Base-by-base conservation (phyloP, 2,329 filamentous ascomycete species). In the Magnaporthiopsis poae region DNA sequence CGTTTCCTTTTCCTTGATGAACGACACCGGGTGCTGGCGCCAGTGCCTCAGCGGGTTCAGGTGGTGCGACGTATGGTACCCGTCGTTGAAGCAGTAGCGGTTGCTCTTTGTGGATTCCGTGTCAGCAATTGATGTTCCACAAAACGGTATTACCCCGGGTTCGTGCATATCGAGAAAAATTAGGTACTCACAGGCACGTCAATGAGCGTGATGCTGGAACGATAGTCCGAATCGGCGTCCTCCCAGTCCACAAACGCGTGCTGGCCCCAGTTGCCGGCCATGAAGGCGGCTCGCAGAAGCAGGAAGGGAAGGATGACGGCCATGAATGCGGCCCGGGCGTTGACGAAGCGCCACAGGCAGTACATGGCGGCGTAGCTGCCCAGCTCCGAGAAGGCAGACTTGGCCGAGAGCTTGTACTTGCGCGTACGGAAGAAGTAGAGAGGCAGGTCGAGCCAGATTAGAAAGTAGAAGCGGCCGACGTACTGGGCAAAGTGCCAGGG, bases 191-290 rank as follows among this genome's bases (percentile, higher is more conserved):
- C 90, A 8, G 88, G 82, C 8, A 93, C 89, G 72, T 94, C 90
- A 66, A 94, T 87, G 31, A 94, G 74, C 0, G 90, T 93, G 70
- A 93, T 90, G 74, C 90, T 92, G 0, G 88, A 91, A 52, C 90
- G 82, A 71, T 88, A 93, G 73, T 94, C 90, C 0, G 89, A 92
- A 72, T 90, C 85, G 0, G 90, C 90, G 70, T 91, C 87, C 15
- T 86, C 79, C 27, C 88, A 84, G 71, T 94, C 90, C 8, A 94
- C 90, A 69, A 94, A 88, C 1, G 90, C 90, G 74, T 94, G 90
- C 74, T 94, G 90, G 3, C 89, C 90, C 89, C 90, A 94, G 73
- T 94, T 94, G 1, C 90, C 90, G 9, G 90, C 82, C 90, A 93
- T 94, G 69, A 94, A 75, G 0, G 87, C 90, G 25, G 91, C 71